Evolutionary conservation across 306 rosid genomes (phyloP).

Genomic region (Pyrus pyrifolia): DNA sequence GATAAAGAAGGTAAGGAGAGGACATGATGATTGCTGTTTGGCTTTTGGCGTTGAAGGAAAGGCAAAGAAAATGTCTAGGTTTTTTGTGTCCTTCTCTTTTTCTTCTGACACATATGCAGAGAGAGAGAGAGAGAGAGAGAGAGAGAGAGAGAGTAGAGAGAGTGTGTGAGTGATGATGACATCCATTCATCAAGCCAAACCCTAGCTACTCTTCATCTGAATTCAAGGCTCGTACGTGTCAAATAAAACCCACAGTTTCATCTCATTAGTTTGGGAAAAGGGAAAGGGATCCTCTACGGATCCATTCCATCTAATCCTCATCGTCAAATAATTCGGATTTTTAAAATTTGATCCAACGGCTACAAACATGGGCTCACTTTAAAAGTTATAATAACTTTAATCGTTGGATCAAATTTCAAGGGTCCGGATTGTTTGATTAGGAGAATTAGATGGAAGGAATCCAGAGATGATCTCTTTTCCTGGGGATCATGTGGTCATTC

Average conservation of each 20-base stretch:
- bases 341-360: too few relatives aligned
- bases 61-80: slow-evolving; percentile 25
- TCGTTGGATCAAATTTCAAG: too few relatives aligned
- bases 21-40: slow-evolving; percentile 52
- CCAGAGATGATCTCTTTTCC: too few relatives aligned
- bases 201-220: neutral
- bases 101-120: slow-evolving; percentile 10
- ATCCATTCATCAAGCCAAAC: neutral
- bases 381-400: too few relatives aligned
- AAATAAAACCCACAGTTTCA: neutral
- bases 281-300: too few relatives aligned
- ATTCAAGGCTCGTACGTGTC: neutral
- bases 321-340: too few relatives aligned
- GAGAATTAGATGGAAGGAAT: too few relatives aligned
- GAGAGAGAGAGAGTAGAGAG: neutral
- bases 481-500: too few relatives aligned
- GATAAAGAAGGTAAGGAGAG: slow-evolving; percentile 38
- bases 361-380: too few relatives aligned
- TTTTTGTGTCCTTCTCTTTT: slow-evolving; percentile 5
- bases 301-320: too few relatives aligned
- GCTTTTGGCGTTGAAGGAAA: slow-evolving; percentile 36
- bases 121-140: neutral
- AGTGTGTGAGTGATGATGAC: neutral
- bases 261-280: too few relatives aligned
- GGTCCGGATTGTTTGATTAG: too few relatives aligned